These are phyloP conservation scores for Exophiala aquamarina DNA, from an alignment of 2,329 filamentous ascomycete genomes.

Conservation along the genomic window DNA sequence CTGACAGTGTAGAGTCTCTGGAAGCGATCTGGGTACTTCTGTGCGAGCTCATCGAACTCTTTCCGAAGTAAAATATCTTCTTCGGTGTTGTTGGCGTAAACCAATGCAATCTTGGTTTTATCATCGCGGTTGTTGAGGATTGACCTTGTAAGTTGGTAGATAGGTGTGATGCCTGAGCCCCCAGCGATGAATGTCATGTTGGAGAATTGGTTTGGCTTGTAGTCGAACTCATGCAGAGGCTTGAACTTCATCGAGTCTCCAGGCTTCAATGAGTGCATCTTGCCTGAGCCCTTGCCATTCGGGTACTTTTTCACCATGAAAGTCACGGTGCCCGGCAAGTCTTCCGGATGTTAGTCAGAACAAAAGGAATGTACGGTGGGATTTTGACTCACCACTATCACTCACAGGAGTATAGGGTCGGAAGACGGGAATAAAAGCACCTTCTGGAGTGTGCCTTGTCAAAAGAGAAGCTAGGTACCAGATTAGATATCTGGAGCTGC, in stretches of 20 bases:
- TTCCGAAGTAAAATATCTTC: slow-evolving; percentile 59
- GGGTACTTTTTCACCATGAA: slow-evolving; percentile 70
- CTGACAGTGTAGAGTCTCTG: slow-evolving; percentile 59
- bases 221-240: slow-evolving; percentile 55
- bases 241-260: slow-evolving; percentile 63
- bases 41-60: slow-evolving; percentile 56
- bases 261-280: slow-evolving; percentile 65
- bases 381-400: slow-evolving; percentile 42
- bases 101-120: slow-evolving; percentile 61
- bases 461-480: slow-evolving; percentile 54
- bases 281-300: slow-evolving; percentile 61
- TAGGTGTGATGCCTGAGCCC: slow-evolving; percentile 70
- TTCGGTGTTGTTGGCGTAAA: slow-evolving; percentile 67
- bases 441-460: slow-evolving; percentile 59
- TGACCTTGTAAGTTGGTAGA: slow-evolving; percentile 63
- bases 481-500: slow-evolving; percentile 4
- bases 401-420: slow-evolving; percentile 68
- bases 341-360: slow-evolving; percentile 32
- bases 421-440: slow-evolving; percentile 58
- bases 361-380: neutral
- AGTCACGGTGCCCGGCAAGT: slow-evolving; percentile 60
- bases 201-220: slow-evolving; percentile 49
- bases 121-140: slow-evolving; percentile 64
- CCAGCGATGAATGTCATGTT: slow-evolving; percentile 66
- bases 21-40: slow-evolving; percentile 56